Evolutionary conservation across 2,329 filamentous ascomycete species (phyloP).

Genomic region (Epichloe typhina): DNA sequence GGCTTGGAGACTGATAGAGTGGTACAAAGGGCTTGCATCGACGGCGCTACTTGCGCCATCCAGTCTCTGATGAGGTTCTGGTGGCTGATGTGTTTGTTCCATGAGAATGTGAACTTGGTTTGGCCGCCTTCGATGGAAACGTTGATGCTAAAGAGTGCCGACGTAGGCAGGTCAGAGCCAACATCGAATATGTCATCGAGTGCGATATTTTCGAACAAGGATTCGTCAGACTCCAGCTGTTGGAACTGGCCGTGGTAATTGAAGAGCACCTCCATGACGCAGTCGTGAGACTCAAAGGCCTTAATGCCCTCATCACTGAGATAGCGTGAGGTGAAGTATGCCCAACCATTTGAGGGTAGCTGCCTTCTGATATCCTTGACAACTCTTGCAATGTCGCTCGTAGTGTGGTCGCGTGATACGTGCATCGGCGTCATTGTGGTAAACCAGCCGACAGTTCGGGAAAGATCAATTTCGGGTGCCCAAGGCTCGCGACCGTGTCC

Average conservation of each 20-base stretch:
- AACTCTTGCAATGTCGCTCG: background rate
- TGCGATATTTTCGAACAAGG: conserved; percentile 5
- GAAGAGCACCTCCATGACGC: conserved; percentile 3
- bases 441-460: conserved; percentile 26
- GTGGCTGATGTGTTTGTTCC: conserved; percentile 2
- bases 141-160: conserved; percentile 2
- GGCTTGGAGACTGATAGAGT: background rate
- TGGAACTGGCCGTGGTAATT: conserved; percentile 8
- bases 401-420: background rate
- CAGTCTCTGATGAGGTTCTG: conserved; percentile 3
- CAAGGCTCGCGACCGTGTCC: conserved; percentile 18
- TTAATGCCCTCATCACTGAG: background rate
- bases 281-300: background rate
- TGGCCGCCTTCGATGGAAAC: conserved; percentile 1
- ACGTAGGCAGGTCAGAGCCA: background rate
- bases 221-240: conserved; percentile 7
- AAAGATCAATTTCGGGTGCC: conserved; percentile 16
- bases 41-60: conserved; percentile 1
- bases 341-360: conserved; percentile 1
- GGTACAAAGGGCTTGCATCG: background rate
- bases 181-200: conserved; percentile 3
- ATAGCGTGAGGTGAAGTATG: conserved; percentile 3
- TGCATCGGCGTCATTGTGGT: conserved; percentile 15
- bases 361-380: conserved; percentile 1
- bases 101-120: conserved; percentile 4